phyloP scores from a whole-genome alignment of 75 land plant genomes.

The Isoetes taiwanensis region DNA sequence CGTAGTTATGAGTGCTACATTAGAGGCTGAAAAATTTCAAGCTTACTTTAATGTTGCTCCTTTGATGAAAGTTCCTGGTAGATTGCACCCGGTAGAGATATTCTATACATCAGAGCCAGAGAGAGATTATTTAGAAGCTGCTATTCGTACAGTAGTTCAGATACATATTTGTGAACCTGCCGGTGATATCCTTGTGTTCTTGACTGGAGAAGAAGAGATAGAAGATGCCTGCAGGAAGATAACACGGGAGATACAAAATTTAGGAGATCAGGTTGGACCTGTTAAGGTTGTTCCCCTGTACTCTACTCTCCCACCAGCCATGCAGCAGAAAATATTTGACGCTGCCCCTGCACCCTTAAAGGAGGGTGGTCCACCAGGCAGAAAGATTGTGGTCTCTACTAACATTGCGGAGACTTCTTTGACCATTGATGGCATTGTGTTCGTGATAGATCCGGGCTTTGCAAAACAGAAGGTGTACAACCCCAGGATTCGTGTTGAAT shows the following conservation, averaged over 20 bases:
- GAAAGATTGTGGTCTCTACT: slow-evolving; percentile 98
- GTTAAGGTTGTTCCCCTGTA: slow-evolving; percentile 85
- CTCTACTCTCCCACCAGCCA: slow-evolving; percentile 89
- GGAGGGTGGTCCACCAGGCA: slow-evolving; percentile 65
- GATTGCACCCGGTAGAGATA: slow-evolving; percentile 91
- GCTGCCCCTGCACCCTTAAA: slow-evolving; percentile 78
- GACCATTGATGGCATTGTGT: slow-evolving; percentile 93
- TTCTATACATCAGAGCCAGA: slow-evolving; percentile 91
- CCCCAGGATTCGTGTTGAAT: slow-evolving; percentile 92
- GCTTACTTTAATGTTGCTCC: slow-evolving; percentile 80
- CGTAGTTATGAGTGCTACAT: slow-evolving; percentile 95
- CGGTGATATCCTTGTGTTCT: slow-evolving; percentile 86
- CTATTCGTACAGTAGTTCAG: slow-evolving; percentile 83
- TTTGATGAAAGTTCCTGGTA: slow-evolving; percentile 92
- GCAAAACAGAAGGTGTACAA: slow-evolving; percentile 86
- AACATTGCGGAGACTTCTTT: slow-evolving; percentile 98
- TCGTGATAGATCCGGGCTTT: slow-evolving; percentile 95
- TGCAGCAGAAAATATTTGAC: slow-evolving; percentile 98
- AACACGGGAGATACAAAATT: slow-evolving; percentile 49
- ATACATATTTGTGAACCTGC: slow-evolving; percentile 76
- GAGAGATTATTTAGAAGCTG: slow-evolving; percentile 87
- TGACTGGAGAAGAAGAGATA: slow-evolving; percentile 93
- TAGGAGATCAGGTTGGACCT: slow-evolving; percentile 87
- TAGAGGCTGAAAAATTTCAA: slow-evolving; percentile 95
- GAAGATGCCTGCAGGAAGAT: slow-evolving; percentile 95